Base-by-base conservation (phyloP, 2,329 filamentous ascomycete genomes). In the Penicillium sp. region DNA sequence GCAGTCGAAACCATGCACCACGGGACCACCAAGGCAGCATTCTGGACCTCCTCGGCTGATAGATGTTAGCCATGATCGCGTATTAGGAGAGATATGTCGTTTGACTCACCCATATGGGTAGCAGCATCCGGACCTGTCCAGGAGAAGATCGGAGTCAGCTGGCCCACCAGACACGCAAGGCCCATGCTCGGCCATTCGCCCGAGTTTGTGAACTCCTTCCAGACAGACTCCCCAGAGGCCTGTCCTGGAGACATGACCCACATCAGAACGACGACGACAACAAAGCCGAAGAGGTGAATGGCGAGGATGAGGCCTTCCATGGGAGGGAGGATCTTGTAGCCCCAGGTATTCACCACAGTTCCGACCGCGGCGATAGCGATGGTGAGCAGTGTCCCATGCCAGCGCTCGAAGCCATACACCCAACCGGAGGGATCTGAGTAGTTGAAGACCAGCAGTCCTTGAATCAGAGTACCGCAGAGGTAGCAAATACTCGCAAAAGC, bases 231-330 rank as follows among this genome's bases (percentile, higher is more conserved):
- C 8, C 62, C 62, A 10, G 68, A 54, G 15, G 58, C 66, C 31
- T 66, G 60, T 3, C 57, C 61, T 3, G 65, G 67, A 5, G 57
- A 51, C 54, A 75, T 65, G 13, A 60, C 68, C 64, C 74, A 72
- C 43, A 77, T 58, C 1, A 69, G 65, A 27, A 74, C 72, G 16
- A 81, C 61, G 5, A 78, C 70, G 1, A 70, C 73, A 38, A 81
- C 69, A 53, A 80, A 81, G 5, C 78, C 78, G 16, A 73, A 59
- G 5, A 79, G 65, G 40, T 84, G 82, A 8, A 84, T 62, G 38
- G 79, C 73, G 25, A 85, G 69, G 47, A 83, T 76, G 6, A 80
- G 48, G 0, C 76, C 77, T 65, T 85, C 82, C 41, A 85, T 74
- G 47, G 78, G 75, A 25, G 83, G 78, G 19, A 85, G 72, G 2